Evolutionary conservation across 164 flowering plant genomes (phyloP), one percentile per base, ranked within the genome.

Genomic region (Magnolia sinica): DNA sequence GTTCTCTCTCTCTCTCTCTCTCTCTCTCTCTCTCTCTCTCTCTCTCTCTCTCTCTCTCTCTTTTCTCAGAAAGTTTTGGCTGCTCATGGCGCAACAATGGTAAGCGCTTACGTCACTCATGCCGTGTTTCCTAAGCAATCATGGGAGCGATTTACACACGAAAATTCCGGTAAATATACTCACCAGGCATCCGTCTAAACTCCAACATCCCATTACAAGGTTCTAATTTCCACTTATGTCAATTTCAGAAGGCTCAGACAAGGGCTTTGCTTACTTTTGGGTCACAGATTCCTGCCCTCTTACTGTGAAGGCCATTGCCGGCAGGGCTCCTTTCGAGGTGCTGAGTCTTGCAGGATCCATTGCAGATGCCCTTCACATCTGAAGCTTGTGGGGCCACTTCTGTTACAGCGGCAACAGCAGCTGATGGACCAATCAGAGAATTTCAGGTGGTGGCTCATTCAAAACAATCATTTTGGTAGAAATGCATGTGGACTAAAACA

Each of bases 91-190:
- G 99, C 98, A 66, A 81, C 90, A 19, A 92, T 91, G 85, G 98
- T 96, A 75, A 94, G 98, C 68, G 97, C 99, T 14, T 96, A 92
- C 81, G 98, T 92, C 68, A 91, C 98, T 8, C 99, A 96, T 81
- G 98, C 87, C 19, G 97, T 96, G 66, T 96, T 96, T 76, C 99
- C 99, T 2, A 91, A 96, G 78, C 76, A 74, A 23, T 92, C 98
- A 10, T 96, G 92, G 94, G 93, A 92, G 81, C 85, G 92, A 14
- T 96, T 96, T 79, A 70, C 80, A 16, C 91, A 84, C 83, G 85
- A 86, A 66, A 82, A 85, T 51, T 81, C 83, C n/a, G 94, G 96
- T 92, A 83, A 81, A 66, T 65, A 16, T 75, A 29, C 18, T 68
- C 29, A 18, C 29, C 50, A 22, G 24, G 11, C 24, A 65, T 65